Conservation (phyloP, 1,284 basidiomycete species). For the Trichosporon ovoides region DNA sequence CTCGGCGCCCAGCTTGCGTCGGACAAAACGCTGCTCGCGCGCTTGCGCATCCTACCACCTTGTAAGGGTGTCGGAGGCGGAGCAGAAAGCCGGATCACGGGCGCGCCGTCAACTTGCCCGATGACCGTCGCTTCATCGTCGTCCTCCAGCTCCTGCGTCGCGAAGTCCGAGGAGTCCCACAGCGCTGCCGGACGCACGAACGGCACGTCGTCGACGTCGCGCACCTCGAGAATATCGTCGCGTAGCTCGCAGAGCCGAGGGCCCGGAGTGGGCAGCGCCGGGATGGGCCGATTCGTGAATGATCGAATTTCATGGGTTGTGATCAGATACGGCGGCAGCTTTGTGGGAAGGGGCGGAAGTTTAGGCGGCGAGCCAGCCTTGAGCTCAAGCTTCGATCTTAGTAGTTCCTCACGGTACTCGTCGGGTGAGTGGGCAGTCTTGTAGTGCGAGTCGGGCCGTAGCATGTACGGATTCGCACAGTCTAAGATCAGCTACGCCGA, state of each 20-base stretch:
- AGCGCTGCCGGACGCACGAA: background rate
- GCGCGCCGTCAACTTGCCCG: background rate
- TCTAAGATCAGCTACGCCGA: conserved; percentile 10
- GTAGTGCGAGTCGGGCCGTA: conserved; percentile 4
- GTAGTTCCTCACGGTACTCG: background rate
- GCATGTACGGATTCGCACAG: background rate
- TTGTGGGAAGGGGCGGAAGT: background rate
- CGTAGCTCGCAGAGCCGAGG: conserved; percentile 40
- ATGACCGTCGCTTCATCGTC: conserved; percentile 5
- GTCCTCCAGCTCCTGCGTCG: background rate
- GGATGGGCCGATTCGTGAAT: background rate
- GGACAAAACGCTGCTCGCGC: conserved; percentile 2
- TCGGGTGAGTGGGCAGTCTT: background rate
- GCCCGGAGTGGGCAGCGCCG: background rate
- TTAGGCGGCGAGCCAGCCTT: background rate
- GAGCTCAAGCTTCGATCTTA: background rate
- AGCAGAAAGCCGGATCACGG: background rate
- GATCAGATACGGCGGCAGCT: background rate
- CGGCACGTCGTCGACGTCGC: conserved; percentile 32
- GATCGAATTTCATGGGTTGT: conserved; percentile 6
- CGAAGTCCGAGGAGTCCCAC: conserved; percentile 8
- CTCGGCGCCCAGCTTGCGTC: conserved; percentile 6
- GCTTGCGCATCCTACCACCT: background rate
- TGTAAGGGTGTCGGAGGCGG: background rate
- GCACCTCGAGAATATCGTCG: conserved; percentile 59